Base-by-base conservation (phyloP, 1,284 basidiomycete genomes). In the Irpex sp. region DNA sequence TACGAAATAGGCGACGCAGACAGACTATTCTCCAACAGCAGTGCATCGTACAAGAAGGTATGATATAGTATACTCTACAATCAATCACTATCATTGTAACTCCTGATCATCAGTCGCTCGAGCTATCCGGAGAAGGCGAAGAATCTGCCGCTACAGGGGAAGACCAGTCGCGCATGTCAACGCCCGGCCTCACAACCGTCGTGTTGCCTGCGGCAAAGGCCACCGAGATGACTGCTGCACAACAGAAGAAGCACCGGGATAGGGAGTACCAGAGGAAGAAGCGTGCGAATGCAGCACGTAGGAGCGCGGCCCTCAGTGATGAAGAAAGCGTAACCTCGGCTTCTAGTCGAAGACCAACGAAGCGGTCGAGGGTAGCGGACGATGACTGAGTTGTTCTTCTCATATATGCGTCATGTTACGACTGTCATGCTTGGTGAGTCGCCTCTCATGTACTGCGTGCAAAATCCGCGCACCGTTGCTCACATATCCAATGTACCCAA, bases 1-100 rank as follows among this genome's bases (percentile, higher is more conserved):
- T 83, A 86, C 66, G 90, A 92, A 65, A 80, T 90, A 58, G 82
- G 80, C 61, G 90, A 91, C 58, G 75, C 80, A n/a, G 90, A 93
- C 68, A 80, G 91, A 52, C 77, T 91, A 64, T 93, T 93, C 75
- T 91, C 90, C 1, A 86, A 80, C 61, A 91, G 90, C 73, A 91
- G 90, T 66, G 68, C 82, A 39, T 90, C 90, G 2, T 85, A 82
- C 72, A 82, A 82, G 70, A 91, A 87, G 81, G 90, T 86, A 67
- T 37, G 77, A 28, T 33, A 21, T 10, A 54, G 23, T 23, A 33
- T 23, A 19, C 5, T 4, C 14, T 54, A 28, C 21, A 48, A 45
- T n/a, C 19, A 6, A 54, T 28, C 3, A 35, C 5, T 14, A 1
- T 10, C 52, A 21, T 7, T 33, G 33, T 35, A 12, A 35, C 52